phyloP scores from a whole-genome alignment of 345 rosid species.

The Leavenworthia alabamica region DNA sequence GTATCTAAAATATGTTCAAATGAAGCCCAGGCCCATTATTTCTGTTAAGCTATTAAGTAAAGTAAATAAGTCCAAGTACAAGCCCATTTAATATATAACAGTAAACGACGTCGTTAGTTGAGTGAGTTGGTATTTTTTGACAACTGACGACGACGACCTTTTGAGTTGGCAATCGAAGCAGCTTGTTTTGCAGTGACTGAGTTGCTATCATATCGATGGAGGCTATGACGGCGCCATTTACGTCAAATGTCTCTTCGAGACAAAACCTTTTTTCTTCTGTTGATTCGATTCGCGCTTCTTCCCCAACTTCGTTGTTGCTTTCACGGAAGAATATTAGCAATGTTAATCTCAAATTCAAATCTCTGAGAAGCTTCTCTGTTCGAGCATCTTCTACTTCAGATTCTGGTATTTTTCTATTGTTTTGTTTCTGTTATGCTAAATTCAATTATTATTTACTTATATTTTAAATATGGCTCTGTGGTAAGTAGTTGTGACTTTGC shows the following conservation, averaged over 20 bases:
- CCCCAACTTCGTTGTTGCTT: constrained; percentile 30
- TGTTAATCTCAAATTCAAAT: constrained; percentile 37
- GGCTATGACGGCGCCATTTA: constrained; percentile 28
- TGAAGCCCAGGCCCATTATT: not conserved
- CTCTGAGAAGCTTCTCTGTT: constrained; percentile 37
- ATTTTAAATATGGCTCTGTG: not conserved
- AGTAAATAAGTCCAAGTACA: not conserved
- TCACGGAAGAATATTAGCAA: constrained; percentile 8
- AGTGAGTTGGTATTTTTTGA: not conserved
- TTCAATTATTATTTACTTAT: not conserved
- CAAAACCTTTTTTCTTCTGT: not conserved
- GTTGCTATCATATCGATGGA: constrained; percentile 21
- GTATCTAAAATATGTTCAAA: not conserved
- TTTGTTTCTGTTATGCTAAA: not conserved
- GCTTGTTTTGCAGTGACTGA: not conserved
- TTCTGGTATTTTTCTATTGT: constrained; percentile 41
- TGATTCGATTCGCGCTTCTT: constrained; percentile 9
- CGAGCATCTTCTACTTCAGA: constrained; percentile 53
- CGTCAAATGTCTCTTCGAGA: constrained; percentile 8
- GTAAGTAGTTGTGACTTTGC: constrained; percentile 62
- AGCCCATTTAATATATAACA: not conserved
- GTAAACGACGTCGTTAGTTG: not conserved
- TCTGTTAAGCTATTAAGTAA: not conserved
- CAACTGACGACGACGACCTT: constrained; percentile 18
- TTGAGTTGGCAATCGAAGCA: constrained; percentile 2